Evolutionary conservation across 1,284 basidiomycete species (phyloP).

Genomic region (Tylopilus sp.): DNA sequence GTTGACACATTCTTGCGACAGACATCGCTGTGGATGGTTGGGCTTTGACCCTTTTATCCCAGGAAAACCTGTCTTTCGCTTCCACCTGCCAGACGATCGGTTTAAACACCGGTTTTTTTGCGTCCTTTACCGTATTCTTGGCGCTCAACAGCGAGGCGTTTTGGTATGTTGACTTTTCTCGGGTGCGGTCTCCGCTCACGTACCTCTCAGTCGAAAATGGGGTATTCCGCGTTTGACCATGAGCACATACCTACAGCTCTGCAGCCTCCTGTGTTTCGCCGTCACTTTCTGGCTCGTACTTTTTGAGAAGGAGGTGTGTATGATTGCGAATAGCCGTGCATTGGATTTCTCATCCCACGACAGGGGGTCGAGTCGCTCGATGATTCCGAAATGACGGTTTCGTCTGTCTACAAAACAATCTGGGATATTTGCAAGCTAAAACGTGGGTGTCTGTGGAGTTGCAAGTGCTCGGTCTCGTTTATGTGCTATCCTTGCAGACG

Average conservation of each 20-base stretch:
- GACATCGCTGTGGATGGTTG: constrained; percentile 99
- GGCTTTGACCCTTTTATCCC: constrained; percentile 94
- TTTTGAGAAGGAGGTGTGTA: constrained; percentile 85
- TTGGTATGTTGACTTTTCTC: constrained; percentile 50
- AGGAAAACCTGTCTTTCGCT: constrained; percentile 94
- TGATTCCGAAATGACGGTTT: constrained; percentile 87
- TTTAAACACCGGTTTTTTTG: constrained; percentile 93
- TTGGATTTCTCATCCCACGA: constrained; percentile 5
- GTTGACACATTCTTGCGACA: constrained; percentile 29
- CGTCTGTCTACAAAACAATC: constrained; percentile 90
- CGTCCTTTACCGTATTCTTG: constrained; percentile 96
- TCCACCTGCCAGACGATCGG: constrained; percentile 99
- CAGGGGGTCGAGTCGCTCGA: constrained; percentile 71
- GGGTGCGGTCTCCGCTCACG: constrained; percentile 3
- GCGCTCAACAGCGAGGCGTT: constrained; percentile 96
- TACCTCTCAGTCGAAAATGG: constrained; percentile 62
- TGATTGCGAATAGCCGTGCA: constrained; percentile 4
- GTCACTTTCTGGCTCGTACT: constrained; percentile 88
- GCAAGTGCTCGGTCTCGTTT: not conserved
- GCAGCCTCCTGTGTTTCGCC: constrained; percentile 74
- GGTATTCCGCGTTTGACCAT: constrained; percentile 83
- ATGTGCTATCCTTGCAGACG: constrained; percentile 51
- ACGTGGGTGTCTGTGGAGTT: constrained; percentile 50
- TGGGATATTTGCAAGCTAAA: constrained; percentile 90
- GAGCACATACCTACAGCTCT: constrained; percentile 83